Percentiles rank a stretch among this genome's conserved stretches.
Evolutionary conservation across 164 flowering plant genomes (phyloP).

Genomic region (Chimonanthus salicifolius): DNA sequence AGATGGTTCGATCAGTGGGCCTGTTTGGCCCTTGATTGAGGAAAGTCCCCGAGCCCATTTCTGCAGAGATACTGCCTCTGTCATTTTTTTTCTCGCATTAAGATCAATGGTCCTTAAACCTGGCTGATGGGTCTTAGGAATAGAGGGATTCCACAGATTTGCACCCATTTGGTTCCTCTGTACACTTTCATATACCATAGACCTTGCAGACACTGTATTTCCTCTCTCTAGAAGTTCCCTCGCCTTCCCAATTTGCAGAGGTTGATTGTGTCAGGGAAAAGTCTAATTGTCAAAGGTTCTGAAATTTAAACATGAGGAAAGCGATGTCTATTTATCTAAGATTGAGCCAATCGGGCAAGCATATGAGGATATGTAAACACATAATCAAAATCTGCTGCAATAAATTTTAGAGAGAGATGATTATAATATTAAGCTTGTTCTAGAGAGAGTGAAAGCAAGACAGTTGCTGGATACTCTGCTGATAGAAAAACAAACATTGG

Average conservation of each 20-base stretch:
- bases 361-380: slow-evolving; percentile 93
- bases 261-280: slow-evolving; percentile 43
- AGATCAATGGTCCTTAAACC: slow-evolving; percentile 33
- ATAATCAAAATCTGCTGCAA: slow-evolving; percentile 90
- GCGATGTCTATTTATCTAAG: slow-evolving; percentile 82
- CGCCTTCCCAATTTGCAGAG: too few species aligned
- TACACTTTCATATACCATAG: slow-evolving; percentile 11
- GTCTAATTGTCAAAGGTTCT: slow-evolving; percentile 46
- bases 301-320: slow-evolving; percentile 86
- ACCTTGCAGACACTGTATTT: slow-evolving; percentile 25
- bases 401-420: slow-evolving; percentile 97
- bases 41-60: too few species aligned
- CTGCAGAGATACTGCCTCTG: too few species aligned
- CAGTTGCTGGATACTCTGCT: slow-evolving; percentile 51
- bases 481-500: slow-evolving; percentile 49
- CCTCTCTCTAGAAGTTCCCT: neutral
- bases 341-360: slow-evolving; percentile 98
- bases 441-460: slow-evolving; percentile 69
- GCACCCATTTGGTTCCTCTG: neutral
- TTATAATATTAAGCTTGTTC: slow-evolving; percentile 92
- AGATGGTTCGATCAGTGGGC: too few species aligned
- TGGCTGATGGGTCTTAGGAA: slow-evolving; percentile 35
- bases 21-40: too few species aligned
- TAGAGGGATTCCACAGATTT: neutral
- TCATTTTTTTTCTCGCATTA: slow-evolving; percentile 19